Conservation (phyloP, 768 basidiomycete species). For the Antrodiella citrinella region DNA sequence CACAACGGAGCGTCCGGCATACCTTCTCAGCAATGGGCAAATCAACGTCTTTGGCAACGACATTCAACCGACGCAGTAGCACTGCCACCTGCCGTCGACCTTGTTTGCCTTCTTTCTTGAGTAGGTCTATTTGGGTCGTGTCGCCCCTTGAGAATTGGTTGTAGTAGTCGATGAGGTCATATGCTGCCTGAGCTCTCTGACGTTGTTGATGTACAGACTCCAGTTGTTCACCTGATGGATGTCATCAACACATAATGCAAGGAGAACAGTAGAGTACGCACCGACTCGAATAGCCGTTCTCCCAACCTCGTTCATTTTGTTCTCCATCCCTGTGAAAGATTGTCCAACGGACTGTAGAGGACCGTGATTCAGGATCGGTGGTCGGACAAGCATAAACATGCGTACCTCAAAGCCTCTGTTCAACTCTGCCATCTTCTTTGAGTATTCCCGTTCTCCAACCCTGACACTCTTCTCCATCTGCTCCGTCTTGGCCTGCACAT, state of each 20-base stretch:
- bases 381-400: background rate
- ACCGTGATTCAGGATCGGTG: background rate
- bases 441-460: conserved; percentile 87
- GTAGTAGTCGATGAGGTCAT: conserved; percentile 90
- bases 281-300: conserved; percentile 93
- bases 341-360: conserved; percentile 69
- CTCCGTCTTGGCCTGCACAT: conserved; percentile 86
- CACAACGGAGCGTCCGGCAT: background rate
- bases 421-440: conserved; percentile 87
- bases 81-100: conserved; percentile 87
- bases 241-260: conserved; percentile 3
- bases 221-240: conserved; percentile 75
- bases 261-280: conserved; percentile 23
- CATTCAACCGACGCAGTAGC: conserved; percentile 74
- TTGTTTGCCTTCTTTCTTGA: conserved; percentile 83
- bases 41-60: conserved; percentile 91
- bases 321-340: conserved; percentile 87
- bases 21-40: conserved; percentile 78
- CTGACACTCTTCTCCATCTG: conserved; percentile 89
- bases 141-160: conserved; percentile 85
- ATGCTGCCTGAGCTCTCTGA: conserved; percentile 88
- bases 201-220: conserved; percentile 91
- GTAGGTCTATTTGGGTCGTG: conserved; percentile 60
- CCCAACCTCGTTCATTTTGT: conserved; percentile 86
- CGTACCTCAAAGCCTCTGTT: conserved; percentile 88